phyloP scores from a whole-genome alignment of 805 yeast genomes.

The Candida hispaniensis region DNA sequence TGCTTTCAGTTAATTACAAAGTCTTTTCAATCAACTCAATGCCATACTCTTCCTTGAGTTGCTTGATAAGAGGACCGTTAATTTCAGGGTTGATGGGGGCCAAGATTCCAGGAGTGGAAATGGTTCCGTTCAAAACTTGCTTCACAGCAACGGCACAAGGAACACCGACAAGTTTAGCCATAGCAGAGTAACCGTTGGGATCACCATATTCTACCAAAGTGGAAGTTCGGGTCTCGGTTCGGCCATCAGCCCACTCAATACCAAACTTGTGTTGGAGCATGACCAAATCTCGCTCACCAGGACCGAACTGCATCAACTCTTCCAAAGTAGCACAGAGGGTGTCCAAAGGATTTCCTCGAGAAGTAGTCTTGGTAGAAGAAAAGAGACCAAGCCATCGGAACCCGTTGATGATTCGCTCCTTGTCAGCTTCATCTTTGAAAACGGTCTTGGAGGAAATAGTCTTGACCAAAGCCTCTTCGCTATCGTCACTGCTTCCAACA shows the following conservation, averaged over 20 bases:
- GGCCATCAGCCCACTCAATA: conserved; percentile 91
- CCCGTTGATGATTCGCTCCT: conserved; percentile 79
- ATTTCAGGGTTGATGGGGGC: conserved; percentile 91
- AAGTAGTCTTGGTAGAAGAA: conserved; percentile 61
- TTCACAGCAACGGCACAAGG: conserved; percentile 95
- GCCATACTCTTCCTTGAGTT: conserved; percentile 79
- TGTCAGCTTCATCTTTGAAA: conserved; percentile 72
- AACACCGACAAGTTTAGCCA: conserved; percentile 97
- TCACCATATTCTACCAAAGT: conserved; percentile 90
- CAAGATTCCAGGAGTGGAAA: conserved; percentile 67
- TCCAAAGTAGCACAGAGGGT: conserved; percentile 95
- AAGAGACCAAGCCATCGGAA: conserved; percentile 91
- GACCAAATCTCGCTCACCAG: conserved; percentile 91
- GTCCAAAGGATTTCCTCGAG: conserved; percentile 91
- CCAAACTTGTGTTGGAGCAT: conserved; percentile 96
- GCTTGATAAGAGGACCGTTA: conserved; percentile 83
- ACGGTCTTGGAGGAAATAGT: conserved; percentile 68
- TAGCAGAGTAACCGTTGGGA: conserved; percentile 83
- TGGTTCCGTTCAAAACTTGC: conserved; percentile 74
- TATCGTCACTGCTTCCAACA: conserved; percentile 60
- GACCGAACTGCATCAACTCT: conserved; percentile 89
- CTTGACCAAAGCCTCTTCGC: conserved; percentile 62
- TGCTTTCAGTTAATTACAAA: too few species aligned
- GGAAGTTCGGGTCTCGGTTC: conserved; percentile 83
- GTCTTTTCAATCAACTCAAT: conserved; percentile 87